Conservation (phyloP, 2,329 filamentous ascomycete species). For the Elsinoe fawcettii region DNA sequence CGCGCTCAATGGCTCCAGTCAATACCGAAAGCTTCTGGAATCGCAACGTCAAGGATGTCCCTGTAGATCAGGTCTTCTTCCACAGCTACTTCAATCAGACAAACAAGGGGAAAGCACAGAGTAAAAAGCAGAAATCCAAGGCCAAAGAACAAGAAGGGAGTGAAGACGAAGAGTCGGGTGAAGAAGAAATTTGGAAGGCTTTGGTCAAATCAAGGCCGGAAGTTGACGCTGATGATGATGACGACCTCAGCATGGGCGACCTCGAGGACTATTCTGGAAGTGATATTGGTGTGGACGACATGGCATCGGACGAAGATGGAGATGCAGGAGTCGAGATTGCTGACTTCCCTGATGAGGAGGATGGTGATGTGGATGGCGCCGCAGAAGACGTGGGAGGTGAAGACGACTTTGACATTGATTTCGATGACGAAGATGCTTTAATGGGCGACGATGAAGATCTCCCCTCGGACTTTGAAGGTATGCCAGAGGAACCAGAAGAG, state of each 20-base stretch:
- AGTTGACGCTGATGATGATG: slow-evolving; percentile 55
- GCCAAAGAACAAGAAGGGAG: slow-evolving; percentile 35
- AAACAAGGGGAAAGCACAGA: slow-evolving; percentile 47
- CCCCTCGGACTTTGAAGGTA: slow-evolving; percentile 46
- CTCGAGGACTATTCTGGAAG: slow-evolving; percentile 33
- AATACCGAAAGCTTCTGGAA: slow-evolving; percentile 90
- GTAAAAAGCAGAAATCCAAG: slow-evolving; percentile 50
- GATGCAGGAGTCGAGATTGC: slow-evolving; percentile 44
- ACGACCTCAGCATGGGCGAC: slow-evolving; percentile 48
- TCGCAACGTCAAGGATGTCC: slow-evolving; percentile 78
- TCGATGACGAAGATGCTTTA: slow-evolving; percentile 39
- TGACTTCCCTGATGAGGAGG: slow-evolving; percentile 54
- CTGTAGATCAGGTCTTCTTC: slow-evolving; percentile 93
- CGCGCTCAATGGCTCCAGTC: slow-evolving; percentile 55
- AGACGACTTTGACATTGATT: slow-evolving; percentile 47
- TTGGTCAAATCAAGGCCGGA: slow-evolving; percentile 75
- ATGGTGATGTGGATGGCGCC: slow-evolving; percentile 35
- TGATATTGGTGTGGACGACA: slow-evolving; percentile 27
- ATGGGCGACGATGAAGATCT: slow-evolving; percentile 45
- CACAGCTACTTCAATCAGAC: slow-evolving; percentile 84
- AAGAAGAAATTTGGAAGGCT: slow-evolving; percentile 84
- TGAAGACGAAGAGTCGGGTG: slow-evolving; percentile 34
- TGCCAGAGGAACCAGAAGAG: slow-evolving; percentile 37
- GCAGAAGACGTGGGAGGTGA: slow-evolving; percentile 41
- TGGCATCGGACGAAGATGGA: slow-evolving; percentile 43